phyloP scores from a whole-genome alignment of 768 basidiomycete genomes.

The Podaxis sp. region DNA sequence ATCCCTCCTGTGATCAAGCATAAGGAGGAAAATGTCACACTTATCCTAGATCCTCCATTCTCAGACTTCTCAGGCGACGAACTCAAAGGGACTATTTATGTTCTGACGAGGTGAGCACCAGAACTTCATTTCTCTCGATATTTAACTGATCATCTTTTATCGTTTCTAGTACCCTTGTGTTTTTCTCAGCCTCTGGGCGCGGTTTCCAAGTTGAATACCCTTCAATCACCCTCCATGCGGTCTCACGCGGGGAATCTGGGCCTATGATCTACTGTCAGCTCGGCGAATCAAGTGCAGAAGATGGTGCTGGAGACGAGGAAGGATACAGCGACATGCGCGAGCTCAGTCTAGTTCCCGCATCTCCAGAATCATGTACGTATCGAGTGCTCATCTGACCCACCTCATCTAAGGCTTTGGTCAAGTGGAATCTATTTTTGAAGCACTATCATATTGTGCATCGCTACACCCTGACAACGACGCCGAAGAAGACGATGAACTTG shows the following conservation, averaged over 20 bases:
- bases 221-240: constrained; percentile 89
- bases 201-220: constrained; percentile 90
- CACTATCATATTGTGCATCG: constrained; percentile 82
- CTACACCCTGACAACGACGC: constrained; percentile 71
- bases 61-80: constrained; percentile 56
- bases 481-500: constrained; percentile 52
- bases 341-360: constrained; percentile 70
- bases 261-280: constrained; percentile 93
- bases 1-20: constrained; percentile 84
- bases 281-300: constrained; percentile 56
- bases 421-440: constrained; percentile 87
- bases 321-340: constrained; percentile 67
- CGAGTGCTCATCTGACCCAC: not conserved
- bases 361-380: constrained; percentile 57
- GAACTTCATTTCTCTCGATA: not conserved
- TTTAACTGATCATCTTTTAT: constrained; percentile 6
- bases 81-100: constrained; percentile 69
- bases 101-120: constrained; percentile 75
- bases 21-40: constrained; percentile 67
- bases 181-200: constrained; percentile 65
- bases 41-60: constrained; percentile 68
- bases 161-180: constrained; percentile 60
- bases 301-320: constrained; percentile 35
- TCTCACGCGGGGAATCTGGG: constrained; percentile 66
- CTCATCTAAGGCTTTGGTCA: constrained; percentile 7